Evolutionary conservation across 2,329 filamentous ascomycete genomes (phyloP).

Genomic region (Beauveria caledonica): DNA sequence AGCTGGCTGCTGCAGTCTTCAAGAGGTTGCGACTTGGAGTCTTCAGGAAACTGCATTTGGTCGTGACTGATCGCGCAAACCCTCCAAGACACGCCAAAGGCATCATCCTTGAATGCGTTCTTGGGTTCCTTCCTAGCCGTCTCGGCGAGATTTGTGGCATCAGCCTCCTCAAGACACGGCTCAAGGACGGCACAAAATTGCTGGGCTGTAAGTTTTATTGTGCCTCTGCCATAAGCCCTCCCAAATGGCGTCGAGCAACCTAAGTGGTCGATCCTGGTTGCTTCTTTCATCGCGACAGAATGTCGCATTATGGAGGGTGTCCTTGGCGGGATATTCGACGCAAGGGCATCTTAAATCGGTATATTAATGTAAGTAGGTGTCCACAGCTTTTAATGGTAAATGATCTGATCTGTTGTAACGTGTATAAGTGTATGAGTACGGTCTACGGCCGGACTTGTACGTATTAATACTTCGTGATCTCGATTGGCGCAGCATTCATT

Average conservation of each 20-base stretch:
- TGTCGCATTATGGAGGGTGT: constrained; percentile 29
- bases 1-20: constrained; percentile 22
- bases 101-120: constrained; percentile 26
- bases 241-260: constrained; percentile 26
- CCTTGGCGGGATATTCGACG: constrained; percentile 28
- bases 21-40: constrained; percentile 27
- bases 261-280: constrained; percentile 16
- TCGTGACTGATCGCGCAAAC: constrained; percentile 25
- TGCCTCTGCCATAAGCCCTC: constrained; percentile 26
- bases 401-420: constrained; percentile 24
- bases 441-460: constrained; percentile 4
- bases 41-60: constrained; percentile 30
- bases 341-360: constrained; percentile 23
- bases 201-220: constrained; percentile 19
- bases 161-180: constrained; percentile 18
- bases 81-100: constrained; percentile 32
- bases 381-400: constrained; percentile 25
- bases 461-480: constrained; percentile 31
- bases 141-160: constrained; percentile 21
- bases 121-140: constrained; percentile 23
- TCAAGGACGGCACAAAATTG: constrained; percentile 21
- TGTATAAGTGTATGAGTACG: too few species aligned
- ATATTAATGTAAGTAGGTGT: constrained; percentile 24
- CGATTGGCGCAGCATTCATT: constrained; percentile 27
- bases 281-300: constrained; percentile 21